Base-by-base conservation (phyloP, 305 asterid species). In the Lippia alba region DNA sequence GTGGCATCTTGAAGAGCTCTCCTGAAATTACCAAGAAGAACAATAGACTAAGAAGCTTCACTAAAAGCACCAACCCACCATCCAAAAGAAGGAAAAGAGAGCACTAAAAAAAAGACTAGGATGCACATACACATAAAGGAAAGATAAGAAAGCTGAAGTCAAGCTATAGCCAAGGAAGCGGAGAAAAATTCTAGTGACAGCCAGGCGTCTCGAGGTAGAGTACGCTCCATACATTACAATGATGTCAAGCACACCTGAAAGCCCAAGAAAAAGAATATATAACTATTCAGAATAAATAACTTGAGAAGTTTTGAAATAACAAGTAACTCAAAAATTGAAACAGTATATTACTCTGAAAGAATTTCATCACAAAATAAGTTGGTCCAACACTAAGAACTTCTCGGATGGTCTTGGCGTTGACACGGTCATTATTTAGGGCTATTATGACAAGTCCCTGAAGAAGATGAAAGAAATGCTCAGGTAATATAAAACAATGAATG, bases 191-290 rank as follows among this genome's bases (percentile, higher is more conserved):
- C 98, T 86, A 75, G 87, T 51, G 69, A 92, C 89, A 67, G 99
- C 98, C 60, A 91, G 64, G 64, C 83, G 81, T 76, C 90, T 90
- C 70, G 97, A 82, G 61, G 98, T 89, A 60, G 97, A 83, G 74
- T 90, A 94, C 53, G 99, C 99, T 70, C 99, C 99, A 82, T 87
- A 89, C 99, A 94, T 92, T 96, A 90, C 90, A 56, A 92, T 65
- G 75, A 95, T 82, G 81, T 95, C 97, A 88, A 92, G 81, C 56
- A 86, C 84, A 84, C 99, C 98, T 95, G 70, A 61, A 79, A 36
- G n/a, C 71, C 67, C 67, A 71, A 73, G 62, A 74, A 69, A 40
- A 24, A 18, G 10, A 7, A 24, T n/a, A 8, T 19, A 4, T 46
- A 7, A 54, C 18, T 41, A 18, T 33, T 66, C 62, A 74, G 61